These are phyloP conservation scores for Pseudevernia furfuracea DNA, from an alignment of 495 filamentous ascomycete genomes.

Conservation along the genomic window DNA sequence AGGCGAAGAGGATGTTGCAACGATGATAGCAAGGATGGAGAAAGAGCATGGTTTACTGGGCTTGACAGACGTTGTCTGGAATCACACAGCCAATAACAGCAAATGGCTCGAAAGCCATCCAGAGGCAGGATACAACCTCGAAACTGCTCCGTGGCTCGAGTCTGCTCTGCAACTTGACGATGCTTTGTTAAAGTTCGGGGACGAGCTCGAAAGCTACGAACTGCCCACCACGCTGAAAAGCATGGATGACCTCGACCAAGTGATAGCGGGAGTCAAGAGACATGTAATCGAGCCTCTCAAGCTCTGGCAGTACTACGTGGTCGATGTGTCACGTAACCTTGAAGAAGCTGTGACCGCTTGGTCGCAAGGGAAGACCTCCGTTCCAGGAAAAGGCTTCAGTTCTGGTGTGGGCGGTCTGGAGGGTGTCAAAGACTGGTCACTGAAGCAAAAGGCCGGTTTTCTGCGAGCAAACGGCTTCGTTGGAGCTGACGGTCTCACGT, in stretches of 20 bases:
- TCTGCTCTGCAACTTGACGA: slow-evolving; percentile 82
- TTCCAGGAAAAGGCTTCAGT: slow-evolving; percentile 39
- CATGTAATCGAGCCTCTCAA: slow-evolving; percentile 66
- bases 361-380: slow-evolving; percentile 46
- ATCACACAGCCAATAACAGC: slow-evolving; percentile 95
- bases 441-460: slow-evolving; percentile 55
- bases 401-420: slow-evolving; percentile 44
- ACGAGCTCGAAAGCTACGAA: slow-evolving; percentile 55
- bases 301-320: slow-evolving; percentile 89
- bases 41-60: slow-evolving; percentile 76
- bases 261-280: slow-evolving; percentile 79
- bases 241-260: slow-evolving; percentile 63
- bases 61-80: slow-evolving; percentile 95
- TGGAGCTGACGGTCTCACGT: slow-evolving; percentile 64
- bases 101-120: slow-evolving; percentile 91
- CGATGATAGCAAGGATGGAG: slow-evolving; percentile 74
- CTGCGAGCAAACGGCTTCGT: slow-evolving; percentile 55
- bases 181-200: slow-evolving; percentile 68
- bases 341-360: slow-evolving; percentile 63
- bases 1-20: slow-evolving; percentile 75
- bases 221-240: slow-evolving; percentile 66
- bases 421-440: slow-evolving; percentile 46
- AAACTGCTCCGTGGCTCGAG: slow-evolving; percentile 88
- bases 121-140: slow-evolving; percentile 90
- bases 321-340: slow-evolving; percentile 68